Evolutionary conservation across 2,329 filamentous ascomycete genomes (phyloP), one percentile per base, ranked within the genome.

Genomic region (Cyphellophora attinorum): DNA sequence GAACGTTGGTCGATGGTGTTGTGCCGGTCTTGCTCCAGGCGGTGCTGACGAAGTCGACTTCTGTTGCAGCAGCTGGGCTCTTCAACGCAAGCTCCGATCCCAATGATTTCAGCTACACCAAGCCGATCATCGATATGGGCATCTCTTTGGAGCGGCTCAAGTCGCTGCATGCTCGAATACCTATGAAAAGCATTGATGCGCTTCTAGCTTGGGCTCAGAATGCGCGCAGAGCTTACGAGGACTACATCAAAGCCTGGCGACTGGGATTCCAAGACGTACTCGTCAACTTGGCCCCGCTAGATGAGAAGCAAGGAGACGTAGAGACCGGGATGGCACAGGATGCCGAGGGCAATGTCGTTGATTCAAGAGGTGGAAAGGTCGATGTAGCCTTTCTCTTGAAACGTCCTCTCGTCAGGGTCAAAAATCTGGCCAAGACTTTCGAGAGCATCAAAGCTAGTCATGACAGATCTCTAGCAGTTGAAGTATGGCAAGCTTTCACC

Each of bases 361-460:
- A 86, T 46, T 74, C 75, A 19, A 72, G 89, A 43, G 91, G 89
- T 10, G 85, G 95, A 56, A 77, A 85, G 33, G 86, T 95, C 6
- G 91, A 96, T 54, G 91, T 98, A 31, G 88, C 88, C 5, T 93
- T 91, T 58, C 68, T 98, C 29, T 67, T 98, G 34, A 95, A 93
- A 60, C 70, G 89, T 35, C 91, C 91, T 1, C 62, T 98, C 27
- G 78, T 94, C 14, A 76, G 91, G 30, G 66, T 95, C 41, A 95
- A 94, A 57, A 84, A 88, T 57, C 74, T 98, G 41, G 69, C 79
- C 28, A 94, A 88, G 57, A 80, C 85, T 23, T 76, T 93, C 50
- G 85, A 81, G 64, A 81, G 60, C 1, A 62, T 67, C 38, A 61
- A 59, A 37, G 53, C 56, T 33, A 51, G 54, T 35, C 47, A 50